Evolutionary conservation across 306 rosid genomes (phyloP), one percentile per base, ranked within the genome.

Genomic region (Astragalus membranaceus): DNA sequence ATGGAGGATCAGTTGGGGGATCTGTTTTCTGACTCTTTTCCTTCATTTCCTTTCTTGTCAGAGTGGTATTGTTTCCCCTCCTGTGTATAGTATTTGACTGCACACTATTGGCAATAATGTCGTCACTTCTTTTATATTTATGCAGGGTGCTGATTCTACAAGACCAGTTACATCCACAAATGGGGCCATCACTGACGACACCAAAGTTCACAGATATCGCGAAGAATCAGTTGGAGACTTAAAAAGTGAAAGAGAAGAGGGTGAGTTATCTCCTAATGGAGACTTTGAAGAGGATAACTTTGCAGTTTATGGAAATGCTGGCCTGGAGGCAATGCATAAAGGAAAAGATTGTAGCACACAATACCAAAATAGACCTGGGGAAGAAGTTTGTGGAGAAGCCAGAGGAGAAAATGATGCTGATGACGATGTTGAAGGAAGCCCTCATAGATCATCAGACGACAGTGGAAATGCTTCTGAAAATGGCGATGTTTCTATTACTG

Each of bases 251-350:
- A 83, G 97, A 85, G 99, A 95, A 85, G 99, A 95, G 83, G 97
- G 99, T 64, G 99, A 95, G 60, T 79, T 95, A 70, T 95, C 99
- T 82, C 99, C 99, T 32, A 91, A 91, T 60, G 97, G 97, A 72
- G 97, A 95, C 73, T 87, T 85, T 80, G 99, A 91, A 72, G 98
- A 93, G 91, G 97, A 89, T 77, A 95, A 95, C 80, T 89, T 79
- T 81, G 91, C 88, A 80, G 89, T 80, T 74, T 91, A 89, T 67
- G 83, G 84, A 62, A 88, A 83, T 59, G 66, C 79, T 67, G 83
- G 80, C 73, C 61, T 80, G 67, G 94, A 84, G 70, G 84, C 85
- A 23, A 75, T 57, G 16, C 75, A 72, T 43, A 85, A 85, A 77
- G 75, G 78, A 26, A 90, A 85, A 74, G 92, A 83, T 70, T 79